Base-by-base conservation (phyloP, 2,329 filamentous ascomycete species). In the Diaporthe sp. region DNA sequence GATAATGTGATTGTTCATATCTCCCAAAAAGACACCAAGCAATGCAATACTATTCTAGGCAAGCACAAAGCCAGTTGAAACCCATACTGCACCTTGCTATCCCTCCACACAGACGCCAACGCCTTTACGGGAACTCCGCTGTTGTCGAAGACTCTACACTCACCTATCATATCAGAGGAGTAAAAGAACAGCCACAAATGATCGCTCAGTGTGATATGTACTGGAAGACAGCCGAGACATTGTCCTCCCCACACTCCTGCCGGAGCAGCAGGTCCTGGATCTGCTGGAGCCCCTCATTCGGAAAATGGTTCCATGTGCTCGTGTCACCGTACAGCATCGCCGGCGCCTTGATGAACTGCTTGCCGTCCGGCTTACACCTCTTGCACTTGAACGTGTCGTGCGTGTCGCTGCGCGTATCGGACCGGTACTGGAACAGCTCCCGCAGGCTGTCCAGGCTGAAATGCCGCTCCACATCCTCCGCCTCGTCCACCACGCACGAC, bases 311-410 rank as follows among this genome's bases (percentile, higher is more conserved):
- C 97, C 97, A 99, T n/a, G 95, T 96, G 85, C 95, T 98, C 31
- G 97, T 98, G 81, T 99, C 97, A 71, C 97, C 97, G 81, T 99
- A 99, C 76, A 99, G 86, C 93, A 98, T 96, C 1, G 97, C 97
- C 5, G 94, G 94, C 1, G 96, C 95, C 83, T 98, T 98, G 81
- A 98, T 91, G 77, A 90, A 91, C 84, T 99, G 97, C 77, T 90
- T 93, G 0, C 96, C 96, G 80, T 98, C 95, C 1, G 94, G 93
- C 81, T 94, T 94, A 84, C 97, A 99, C 55, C 97, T 89, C 87
- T 98, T 98, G 84, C 97, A 99, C 86, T 98, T 98, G 89, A 99
- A 98, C 0, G 96, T 98, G 81, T 98, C 97, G 83, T 99, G 97
- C 0, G 97, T 99, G 81, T 99, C 97, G 80, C 95, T 98, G 22